Conservation (phyloP, 495 filamentous ascomycete species). For the Tuber umbilicatum region DNA sequence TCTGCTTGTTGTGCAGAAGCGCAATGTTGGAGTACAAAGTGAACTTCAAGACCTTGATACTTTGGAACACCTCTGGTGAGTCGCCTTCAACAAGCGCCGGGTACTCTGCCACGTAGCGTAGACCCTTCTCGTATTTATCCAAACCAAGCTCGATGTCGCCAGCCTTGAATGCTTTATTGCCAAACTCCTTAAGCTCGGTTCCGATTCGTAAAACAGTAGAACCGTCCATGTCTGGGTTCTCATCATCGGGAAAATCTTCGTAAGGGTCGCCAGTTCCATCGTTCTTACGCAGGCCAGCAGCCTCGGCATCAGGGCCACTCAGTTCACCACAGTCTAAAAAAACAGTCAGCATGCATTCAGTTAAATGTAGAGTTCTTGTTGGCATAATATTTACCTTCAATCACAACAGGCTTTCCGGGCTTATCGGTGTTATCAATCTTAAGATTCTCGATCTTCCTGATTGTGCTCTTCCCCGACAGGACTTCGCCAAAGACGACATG, state of each 20-base stretch:
- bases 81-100: slow-evolving; percentile 62
- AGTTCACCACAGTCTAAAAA: slow-evolving; percentile 75
- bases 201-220: slow-evolving; percentile 69
- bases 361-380: slow-evolving; percentile 1
- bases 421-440: slow-evolving; percentile 70
- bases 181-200: slow-evolving; percentile 80
- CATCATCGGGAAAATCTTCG: slow-evolving; percentile 94
- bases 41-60: slow-evolving; percentile 68
- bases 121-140: slow-evolving; percentile 95
- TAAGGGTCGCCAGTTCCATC: slow-evolving; percentile 85
- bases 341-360: slow-evolving; percentile 9
- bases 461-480: slow-evolving; percentile 79
- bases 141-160: slow-evolving; percentile 63
- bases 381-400: slow-evolving; percentile 48
- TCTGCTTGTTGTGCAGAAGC: slow-evolving; percentile 72
- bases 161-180: slow-evolving; percentile 84
- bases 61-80: slow-evolving; percentile 56
- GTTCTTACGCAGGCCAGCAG: slow-evolving; percentile 55
- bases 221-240: slow-evolving; percentile 55
- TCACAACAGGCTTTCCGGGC: slow-evolving; percentile 63
- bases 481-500: slow-evolving; percentile 99
- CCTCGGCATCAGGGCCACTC: slow-evolving; percentile 57
- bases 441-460: slow-evolving; percentile 85
- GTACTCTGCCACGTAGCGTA: slow-evolving; percentile 90
- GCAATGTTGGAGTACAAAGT: slow-evolving; percentile 71